These are phyloP conservation scores for Exophiala xenobiotica DNA, from an alignment of 2,329 filamentous ascomycete species.

Conservation along the genomic window DNA sequence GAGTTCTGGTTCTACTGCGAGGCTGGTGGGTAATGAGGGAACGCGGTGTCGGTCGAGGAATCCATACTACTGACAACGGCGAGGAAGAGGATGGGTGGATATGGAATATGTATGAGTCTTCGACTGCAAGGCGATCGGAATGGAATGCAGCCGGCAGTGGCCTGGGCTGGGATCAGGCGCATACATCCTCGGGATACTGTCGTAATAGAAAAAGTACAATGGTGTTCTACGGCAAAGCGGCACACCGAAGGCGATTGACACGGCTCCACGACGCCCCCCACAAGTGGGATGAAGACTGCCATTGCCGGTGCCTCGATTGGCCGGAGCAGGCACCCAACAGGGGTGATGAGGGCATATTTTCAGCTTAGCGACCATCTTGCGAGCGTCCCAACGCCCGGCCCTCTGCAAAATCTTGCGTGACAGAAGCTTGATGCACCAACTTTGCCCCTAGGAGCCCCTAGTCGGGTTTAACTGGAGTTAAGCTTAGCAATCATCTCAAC, in stretches of 20 bases:
- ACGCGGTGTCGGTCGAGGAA: slow-evolving; percentile 2
- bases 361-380: not conserved
- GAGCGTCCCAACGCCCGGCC: not conserved
- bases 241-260: slow-evolving; percentile 7
- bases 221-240: slow-evolving; percentile 17
- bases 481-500: not conserved
- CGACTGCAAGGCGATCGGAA: slow-evolving; percentile 14
- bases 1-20: slow-evolving; percentile 5
- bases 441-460: not conserved
- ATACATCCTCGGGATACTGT: slow-evolving; percentile 19
- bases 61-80: slow-evolving; percentile 12
- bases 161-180: slow-evolving; percentile 16
- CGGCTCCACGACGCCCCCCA: not conserved
- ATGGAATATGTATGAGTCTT: slow-evolving; percentile 9
- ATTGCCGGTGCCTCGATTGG: slow-evolving; percentile 1
- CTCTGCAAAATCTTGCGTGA: not conserved
- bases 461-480: not conserved
- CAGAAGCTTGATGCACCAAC: not conserved
- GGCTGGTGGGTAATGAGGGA: not conserved
- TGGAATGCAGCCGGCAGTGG: slow-evolving; percentile 9
- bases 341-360: not conserved
- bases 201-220: slow-evolving; percentile 15
- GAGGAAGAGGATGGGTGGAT: slow-evolving; percentile 14
- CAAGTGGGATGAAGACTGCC: not conserved
- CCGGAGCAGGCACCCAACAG: too few relatives aligned